Conservation (phyloP, 169 alveolate species). For the Theileria annulata region DNA sequence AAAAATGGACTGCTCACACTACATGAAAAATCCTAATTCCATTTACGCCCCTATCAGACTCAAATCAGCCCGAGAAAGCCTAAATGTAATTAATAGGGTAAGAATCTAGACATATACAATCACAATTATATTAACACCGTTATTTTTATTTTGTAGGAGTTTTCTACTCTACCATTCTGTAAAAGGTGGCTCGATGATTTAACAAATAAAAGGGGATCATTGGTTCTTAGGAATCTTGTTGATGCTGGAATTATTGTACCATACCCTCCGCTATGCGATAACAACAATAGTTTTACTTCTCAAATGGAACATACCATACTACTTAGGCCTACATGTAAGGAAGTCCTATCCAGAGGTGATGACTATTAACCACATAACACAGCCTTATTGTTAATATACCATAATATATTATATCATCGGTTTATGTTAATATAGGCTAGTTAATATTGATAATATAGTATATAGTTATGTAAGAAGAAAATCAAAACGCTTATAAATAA, state of each 20-base stretch:
- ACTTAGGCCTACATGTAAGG: slow-evolving; percentile 97
- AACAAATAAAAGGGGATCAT: slow-evolving; percentile 91
- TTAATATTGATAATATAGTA: too few relatives aligned
- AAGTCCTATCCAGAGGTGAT: slow-evolving; percentile 96
- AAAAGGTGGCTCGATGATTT: slow-evolving; percentile 97
- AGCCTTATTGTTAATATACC: neutral
- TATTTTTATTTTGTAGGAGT: slow-evolving; percentile 74
- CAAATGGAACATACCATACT: slow-evolving; percentile 99
- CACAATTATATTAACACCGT: neutral
- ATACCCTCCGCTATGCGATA: slow-evolving; percentile 99
- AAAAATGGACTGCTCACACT: slow-evolving; percentile 92
- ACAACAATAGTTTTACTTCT: slow-evolving; percentile 94
- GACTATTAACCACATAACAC: slow-evolving; percentile 83
- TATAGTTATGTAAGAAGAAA: neutral
- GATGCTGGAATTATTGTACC: slow-evolving; percentile 96
- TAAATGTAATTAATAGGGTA: slow-evolving; percentile 87
- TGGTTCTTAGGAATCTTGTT: slow-evolving; percentile 91
- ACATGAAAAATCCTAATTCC: slow-evolving; percentile 94
- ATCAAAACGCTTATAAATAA: neutral
- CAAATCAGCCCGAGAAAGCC: slow-evolving; percentile 90
- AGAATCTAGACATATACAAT: neutral
- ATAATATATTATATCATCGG: too few relatives aligned
- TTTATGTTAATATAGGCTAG: too few relatives aligned
- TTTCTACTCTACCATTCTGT: slow-evolving; percentile 98
- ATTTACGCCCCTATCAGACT: slow-evolving; percentile 86